Base-by-base conservation (phyloP, 2,329 filamentous ascomycete genomes). In the Huntiella bhutanensis region DNA sequence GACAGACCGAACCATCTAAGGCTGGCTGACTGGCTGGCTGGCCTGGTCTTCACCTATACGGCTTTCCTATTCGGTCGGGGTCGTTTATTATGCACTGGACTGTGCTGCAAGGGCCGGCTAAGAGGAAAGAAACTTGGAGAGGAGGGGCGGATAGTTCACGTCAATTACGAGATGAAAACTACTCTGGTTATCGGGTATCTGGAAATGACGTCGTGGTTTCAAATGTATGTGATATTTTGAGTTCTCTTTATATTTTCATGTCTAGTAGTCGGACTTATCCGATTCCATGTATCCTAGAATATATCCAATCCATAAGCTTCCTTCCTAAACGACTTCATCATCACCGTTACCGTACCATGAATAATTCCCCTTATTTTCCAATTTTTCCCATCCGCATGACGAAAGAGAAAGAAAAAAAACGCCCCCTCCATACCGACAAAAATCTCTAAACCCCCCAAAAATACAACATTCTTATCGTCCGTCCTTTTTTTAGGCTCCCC, bases 111-210 rank as follows among this genome's bases (percentile, higher is more conserved):
- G 22, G 22, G 22, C 22, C 22, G 22, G 7, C 22, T 28, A 7
- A 28, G 22, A 28, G 2, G 22, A 28, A 28, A 28, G 22, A 28
- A 10, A 38, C 13, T 38, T 38, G n/a, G 13, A 13, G n/a, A 22
- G 16, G 38, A 13, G 37, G 37, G 38, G 17, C 22, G 16, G 15
- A 19, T 19, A n/a, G 22, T 41, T 16, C 13, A 41, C 15, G 15
- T 35, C 33, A 35, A 44, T 44, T 44, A 35, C 42, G 33, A 44
- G 32, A 44, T 44, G 42, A 13, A 44, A 44, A 44, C 33, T 44
- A 44, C 33, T 32, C 11, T 44, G 33, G 15, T 22, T 19, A 10
- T 12, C 41, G 11, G 22, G 42, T 7, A 17, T 17, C 4, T 33
- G 10, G 13, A 17, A 33, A 44, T 17, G 5, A 11, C 16, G 22